Conservation (phyloP, 1,139 yeast genomes). For the Diutina catenulata region DNA sequence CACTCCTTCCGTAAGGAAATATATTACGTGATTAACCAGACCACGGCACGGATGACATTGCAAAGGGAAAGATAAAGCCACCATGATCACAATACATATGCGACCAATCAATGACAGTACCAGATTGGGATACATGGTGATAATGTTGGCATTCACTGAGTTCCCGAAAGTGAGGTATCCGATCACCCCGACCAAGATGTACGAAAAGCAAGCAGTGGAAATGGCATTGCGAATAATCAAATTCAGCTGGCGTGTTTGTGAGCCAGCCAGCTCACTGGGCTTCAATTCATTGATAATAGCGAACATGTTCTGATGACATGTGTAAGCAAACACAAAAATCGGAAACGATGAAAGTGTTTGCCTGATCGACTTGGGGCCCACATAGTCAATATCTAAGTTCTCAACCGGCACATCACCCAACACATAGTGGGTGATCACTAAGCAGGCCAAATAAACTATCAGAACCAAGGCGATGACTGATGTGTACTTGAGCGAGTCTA, state of each 20-base stretch:
- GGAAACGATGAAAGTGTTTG: conserved; percentile 50
- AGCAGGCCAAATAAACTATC: conserved; percentile 64
- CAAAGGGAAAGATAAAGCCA: conserved; percentile 57
- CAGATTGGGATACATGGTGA: conserved; percentile 53
- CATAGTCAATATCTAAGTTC: conserved; percentile 13
- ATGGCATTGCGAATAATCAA: conserved; percentile 45
- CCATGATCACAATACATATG: conserved; percentile 58
- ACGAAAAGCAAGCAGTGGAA: conserved; percentile 48
- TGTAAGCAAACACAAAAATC: conserved; percentile 87
- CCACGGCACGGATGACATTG: conserved; percentile 77
- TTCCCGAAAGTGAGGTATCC: conserved; percentile 88
- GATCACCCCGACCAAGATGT: conserved; percentile 60
- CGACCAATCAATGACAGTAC: conserved; percentile 55
- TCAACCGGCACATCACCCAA: conserved; percentile 21
- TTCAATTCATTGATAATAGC: conserved; percentile 71
- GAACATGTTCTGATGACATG: conserved; percentile 92
- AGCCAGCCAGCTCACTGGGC: conserved; percentile 22
- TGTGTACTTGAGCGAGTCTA: conserved; percentile 81
- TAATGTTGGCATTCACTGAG: conserved; percentile 55
- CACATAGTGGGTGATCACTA: conserved; percentile 58
- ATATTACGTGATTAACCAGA: conserved; percentile 57
- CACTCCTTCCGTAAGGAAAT: conserved; percentile 29
- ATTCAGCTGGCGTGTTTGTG: conserved; percentile 41
- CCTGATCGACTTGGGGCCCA: conserved; percentile 28
- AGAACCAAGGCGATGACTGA: conserved; percentile 76